Percentiles rank a stretch among this genome's conserved stretches.
phyloP scores from a whole-genome alignment of 192 early-diverging fungal species.

The Umbelopsis sp. region DNA sequence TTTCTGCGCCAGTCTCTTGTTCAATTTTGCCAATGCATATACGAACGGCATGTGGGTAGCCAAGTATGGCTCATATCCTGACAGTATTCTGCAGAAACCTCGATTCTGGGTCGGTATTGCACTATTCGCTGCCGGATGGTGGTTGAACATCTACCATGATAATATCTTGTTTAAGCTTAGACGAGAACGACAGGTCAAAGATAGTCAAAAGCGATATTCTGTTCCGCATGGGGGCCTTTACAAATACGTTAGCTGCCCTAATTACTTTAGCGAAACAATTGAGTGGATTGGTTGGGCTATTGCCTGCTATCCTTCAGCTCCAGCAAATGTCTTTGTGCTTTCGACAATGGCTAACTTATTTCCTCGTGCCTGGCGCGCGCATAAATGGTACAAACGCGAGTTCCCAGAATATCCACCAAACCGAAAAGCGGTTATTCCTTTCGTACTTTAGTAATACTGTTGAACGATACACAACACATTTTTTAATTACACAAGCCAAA shows the following conservation, averaged over 20 bases:
- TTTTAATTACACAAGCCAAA: background rate
- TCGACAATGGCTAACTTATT: constrained; percentile 34
- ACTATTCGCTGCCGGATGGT: constrained; percentile 29
- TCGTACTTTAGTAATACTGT: constrained; percentile 26
- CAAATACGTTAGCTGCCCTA: constrained; percentile 38
- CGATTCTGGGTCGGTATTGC: constrained; percentile 23
- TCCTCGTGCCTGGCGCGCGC: constrained; percentile 36
- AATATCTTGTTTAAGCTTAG: constrained; percentile 36
- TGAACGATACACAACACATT: too few relatives aligned
- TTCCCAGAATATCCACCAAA: constrained; percentile 37
- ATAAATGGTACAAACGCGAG: constrained; percentile 36
- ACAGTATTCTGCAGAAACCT: background rate
- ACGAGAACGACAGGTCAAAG: background rate
- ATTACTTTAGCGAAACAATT: constrained; percentile 36
- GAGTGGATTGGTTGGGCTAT: constrained; percentile 47
- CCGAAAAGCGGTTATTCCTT: constrained; percentile 43
- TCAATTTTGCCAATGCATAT: constrained; percentile 43
- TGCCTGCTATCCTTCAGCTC: constrained; percentile 27
- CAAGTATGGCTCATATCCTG: constrained; percentile 19
- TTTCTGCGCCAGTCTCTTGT: constrained; percentile 10
- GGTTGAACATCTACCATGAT: constrained; percentile 43
- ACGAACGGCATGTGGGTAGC: constrained; percentile 37
- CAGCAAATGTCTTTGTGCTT: constrained; percentile 35
- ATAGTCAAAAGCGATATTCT: constrained; percentile 16
- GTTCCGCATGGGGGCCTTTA: constrained; percentile 38